Base-by-base conservation (phyloP, 2,329 filamentous ascomycete species). In the Diaporthe citri region DNA sequence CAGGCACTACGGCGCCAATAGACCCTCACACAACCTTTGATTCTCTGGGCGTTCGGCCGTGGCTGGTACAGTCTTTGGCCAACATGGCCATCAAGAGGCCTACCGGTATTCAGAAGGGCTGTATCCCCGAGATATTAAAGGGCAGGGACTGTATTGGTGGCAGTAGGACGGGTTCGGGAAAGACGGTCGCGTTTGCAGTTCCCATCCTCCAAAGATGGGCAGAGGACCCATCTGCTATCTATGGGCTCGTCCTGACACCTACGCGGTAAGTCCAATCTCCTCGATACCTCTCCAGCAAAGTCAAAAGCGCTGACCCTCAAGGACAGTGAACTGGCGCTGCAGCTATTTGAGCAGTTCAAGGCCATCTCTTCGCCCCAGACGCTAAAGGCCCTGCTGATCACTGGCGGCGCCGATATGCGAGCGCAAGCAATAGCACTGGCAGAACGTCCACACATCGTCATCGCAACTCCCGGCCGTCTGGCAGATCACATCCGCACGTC, bases 291-390 rank as follows among this genome's bases (percentile, higher is more conserved):
- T 31, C 41, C 12, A 28, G 6, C 3, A 22, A 34, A n/a, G 7
- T 28, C 13, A 25, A 55, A 34, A 39, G 31, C 7, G 48, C 51
- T 69, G 25, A 76, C 20, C 36, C n/a, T 28, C 13, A 41, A 12
- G 43, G 31, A 48, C 36, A 77, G 94, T 80, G 97, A 99, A 86
- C 90, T 99, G 75, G 97, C 97, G 5, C 90, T 98, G 31, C 97
- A 99, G 82, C 98, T 99, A 67, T 97, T 93, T 82, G 97, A 99
- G 85, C 97, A 99, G 83, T 93, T 98, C 86, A 95, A 95, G 81
- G 97, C 97, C 20, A 95, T 99, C 73, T 96, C 95, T 3, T 92
- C 95, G 5, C 93, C 94, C 0, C 95, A 98, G 80, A 94, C 93
- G 74, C 90, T 99, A 78, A 98, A 98, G 83, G 92, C 94, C 5